These are phyloP conservation scores for Phenoliferia sp. DNA, from an alignment of 1,284 basidiomycete genomes.

Conservation along the genomic window DNA sequence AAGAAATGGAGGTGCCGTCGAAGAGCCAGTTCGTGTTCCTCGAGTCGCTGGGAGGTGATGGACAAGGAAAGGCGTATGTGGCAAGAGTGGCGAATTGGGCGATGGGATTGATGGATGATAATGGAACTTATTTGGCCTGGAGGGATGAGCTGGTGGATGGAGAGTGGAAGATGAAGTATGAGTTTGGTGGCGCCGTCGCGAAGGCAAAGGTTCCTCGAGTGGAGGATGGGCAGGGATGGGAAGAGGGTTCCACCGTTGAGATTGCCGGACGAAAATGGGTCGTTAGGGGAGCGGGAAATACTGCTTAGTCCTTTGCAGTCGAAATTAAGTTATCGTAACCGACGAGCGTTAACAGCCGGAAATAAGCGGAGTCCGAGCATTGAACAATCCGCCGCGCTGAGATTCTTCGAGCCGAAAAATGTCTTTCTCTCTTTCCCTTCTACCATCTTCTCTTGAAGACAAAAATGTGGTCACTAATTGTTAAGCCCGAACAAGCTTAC, in stretches of 20 bases:
- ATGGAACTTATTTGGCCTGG: neutral
- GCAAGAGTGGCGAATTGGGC: neutral
- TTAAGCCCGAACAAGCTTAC: neutral
- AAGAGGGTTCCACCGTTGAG: neutral
- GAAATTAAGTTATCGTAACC: too few species aligned
- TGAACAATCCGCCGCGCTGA: too few species aligned
- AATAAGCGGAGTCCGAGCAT: too few species aligned
- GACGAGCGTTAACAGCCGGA: too few species aligned
- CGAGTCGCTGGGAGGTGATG: neutral
- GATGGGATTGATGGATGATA: neutral
- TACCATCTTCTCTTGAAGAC: neutral
- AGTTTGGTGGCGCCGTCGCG: neutral
- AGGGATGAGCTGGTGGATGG: neutral
- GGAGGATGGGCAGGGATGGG: neutral
- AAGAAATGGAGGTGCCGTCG: neutral
- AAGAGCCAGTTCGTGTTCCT: neutral
- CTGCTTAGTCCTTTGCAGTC: too few species aligned
- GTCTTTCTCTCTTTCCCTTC: neutral
- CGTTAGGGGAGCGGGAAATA: neutral
- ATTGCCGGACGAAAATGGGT: neutral
- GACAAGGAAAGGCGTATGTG: neutral
- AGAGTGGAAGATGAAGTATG: neutral
- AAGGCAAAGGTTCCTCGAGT: neutral
- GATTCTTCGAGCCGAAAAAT: too few species aligned
- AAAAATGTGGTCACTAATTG: neutral